A percentile compares a stretch with the other conserved stretches of the same genome.
Evolutionary conservation across 768 basidiomycete genomes (phyloP).

Genomic region (Termitomyces titanicus): DNA sequence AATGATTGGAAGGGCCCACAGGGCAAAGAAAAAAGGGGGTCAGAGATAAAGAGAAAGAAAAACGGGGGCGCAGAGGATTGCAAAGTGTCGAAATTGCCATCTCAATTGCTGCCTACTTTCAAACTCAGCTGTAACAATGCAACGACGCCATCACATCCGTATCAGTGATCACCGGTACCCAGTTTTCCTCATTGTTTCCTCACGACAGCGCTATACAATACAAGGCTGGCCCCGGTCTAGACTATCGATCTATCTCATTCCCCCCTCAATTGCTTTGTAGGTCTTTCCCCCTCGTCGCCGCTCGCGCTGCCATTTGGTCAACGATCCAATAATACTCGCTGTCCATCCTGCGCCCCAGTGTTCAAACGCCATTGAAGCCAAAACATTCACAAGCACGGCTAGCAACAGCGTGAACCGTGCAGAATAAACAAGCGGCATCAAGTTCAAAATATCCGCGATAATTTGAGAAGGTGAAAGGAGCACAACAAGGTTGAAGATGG

Average conservation of each 20-base stretch:
- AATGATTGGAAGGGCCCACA: slow-evolving; percentile 47
- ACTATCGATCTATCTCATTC: slow-evolving; percentile 39
- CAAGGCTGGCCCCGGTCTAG: neutral
- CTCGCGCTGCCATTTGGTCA: slow-evolving; percentile 39
- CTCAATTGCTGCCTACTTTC: slow-evolving; percentile 14
- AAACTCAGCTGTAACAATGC: slow-evolving; percentile 23
- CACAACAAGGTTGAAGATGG: slow-evolving; percentile 72
- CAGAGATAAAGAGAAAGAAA: slow-evolving; percentile 23
- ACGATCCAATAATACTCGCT: slow-evolving; percentile 47
- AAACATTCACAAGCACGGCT: slow-evolving; percentile 68
- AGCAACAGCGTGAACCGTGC: slow-evolving; percentile 70
- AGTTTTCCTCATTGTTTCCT: too few relatives aligned
- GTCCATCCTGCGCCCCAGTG: slow-evolving; percentile 63
- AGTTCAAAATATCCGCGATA: slow-evolving; percentile 60
- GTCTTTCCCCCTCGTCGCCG: slow-evolving; percentile 58
- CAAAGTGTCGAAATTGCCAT: neutral
- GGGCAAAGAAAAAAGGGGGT: slow-evolving; percentile 28
- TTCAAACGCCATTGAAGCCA: slow-evolving; percentile 72
- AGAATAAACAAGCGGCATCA: slow-evolving; percentile 68
- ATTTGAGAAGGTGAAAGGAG: slow-evolving; percentile 66
- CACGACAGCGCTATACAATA: neutral
- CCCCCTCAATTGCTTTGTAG: slow-evolving; percentile 85
- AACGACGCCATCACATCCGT: slow-evolving; percentile 10
- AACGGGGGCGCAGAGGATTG: slow-evolving; percentile 17
- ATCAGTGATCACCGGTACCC: too few relatives aligned